Base-by-base conservation (phyloP, 495 filamentous ascomycete species). In the Cairneyella variabilis region DNA sequence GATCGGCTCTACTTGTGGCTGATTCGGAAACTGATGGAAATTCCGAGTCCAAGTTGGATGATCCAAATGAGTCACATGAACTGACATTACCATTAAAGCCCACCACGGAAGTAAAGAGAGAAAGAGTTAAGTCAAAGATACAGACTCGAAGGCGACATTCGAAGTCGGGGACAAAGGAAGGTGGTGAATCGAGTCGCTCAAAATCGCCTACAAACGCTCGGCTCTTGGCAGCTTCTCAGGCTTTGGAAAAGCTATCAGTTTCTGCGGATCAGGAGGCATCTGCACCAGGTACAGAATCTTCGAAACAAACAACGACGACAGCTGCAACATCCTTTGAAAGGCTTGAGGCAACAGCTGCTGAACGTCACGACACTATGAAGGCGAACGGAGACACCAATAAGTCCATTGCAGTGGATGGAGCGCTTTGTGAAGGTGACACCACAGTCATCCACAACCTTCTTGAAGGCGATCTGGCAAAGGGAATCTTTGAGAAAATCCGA, bases 341-440 rank as follows among this genome's bases (percentile, higher is more conserved):
- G 28, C 28, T 32, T 32, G 28, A 32, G 14, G 14, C 7, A 6
- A 32, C 14, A 14, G 28, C 7, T 7, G 7, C 14, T 32, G 28
- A 28, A 48, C 14, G 23, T 8, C n/a, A n/a, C n/a, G n/a, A n/a
- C n/a, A n/a, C n/a, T n/a, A n/a, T n/a, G n/a, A n/a, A n/a, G n/a
- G n/a, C n/a, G n/a, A n/a, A n/a, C n/a, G 25, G 20, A 17, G 22
- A 30, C 23, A 51, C 16, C 16, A 34, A 44, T 10, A 36, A 22
- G 8, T 40, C 12, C 53, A 36, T 26, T 1, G 12, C 38, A 63
- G 47, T 62, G 3, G 30, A 30, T 14, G 37, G 32, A 21, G 54
- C 38, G 14, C 54, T 78, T 23, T 76, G 88, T 18, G 88, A 90
- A 63, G 90, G 90, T 18, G 93, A 96, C 60, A 92, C 90, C 0